Evolutionary conservation across 2,329 filamentous ascomycete species (phyloP).

Genomic region (Pleomassaria siparia): DNA sequence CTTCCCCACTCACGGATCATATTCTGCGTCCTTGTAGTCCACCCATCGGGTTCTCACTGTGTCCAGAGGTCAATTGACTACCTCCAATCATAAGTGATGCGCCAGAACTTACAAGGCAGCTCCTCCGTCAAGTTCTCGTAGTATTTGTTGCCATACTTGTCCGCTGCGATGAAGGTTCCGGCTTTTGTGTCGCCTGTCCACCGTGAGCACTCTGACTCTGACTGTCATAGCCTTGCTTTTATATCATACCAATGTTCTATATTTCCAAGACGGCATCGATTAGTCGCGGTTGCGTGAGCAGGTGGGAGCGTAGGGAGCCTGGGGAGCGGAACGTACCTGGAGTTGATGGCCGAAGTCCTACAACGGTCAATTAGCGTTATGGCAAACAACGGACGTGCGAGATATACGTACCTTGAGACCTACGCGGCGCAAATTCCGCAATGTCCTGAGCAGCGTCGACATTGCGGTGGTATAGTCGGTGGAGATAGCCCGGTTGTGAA

Average conservation of each 20-base stretch:
- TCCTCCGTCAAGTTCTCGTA: constrained; percentile 91
- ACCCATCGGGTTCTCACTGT: constrained; percentile 95
- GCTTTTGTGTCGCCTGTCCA: constrained; percentile 88
- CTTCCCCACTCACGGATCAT: constrained; percentile 63
- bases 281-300: constrained; percentile 23
- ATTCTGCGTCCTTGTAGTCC: constrained; percentile 89
- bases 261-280: constrained; percentile 21
- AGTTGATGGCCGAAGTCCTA: constrained; percentile 92
- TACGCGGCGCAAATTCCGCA: constrained; percentile 83
- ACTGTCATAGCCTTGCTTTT: neutral
- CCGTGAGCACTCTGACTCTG: constrained; percentile 26
- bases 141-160: constrained; percentile 96
- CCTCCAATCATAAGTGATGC: neutral
- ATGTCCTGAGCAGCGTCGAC: constrained; percentile 87
- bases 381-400: constrained; percentile 10
- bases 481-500: constrained; percentile 8
- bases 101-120: constrained; percentile 73
- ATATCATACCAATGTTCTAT: constrained; percentile 43
- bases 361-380: constrained; percentile 36
- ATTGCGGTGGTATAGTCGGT: constrained; percentile 57
- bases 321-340: constrained; percentile 66
- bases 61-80: constrained; percentile 13
- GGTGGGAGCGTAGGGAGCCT: constrained; percentile 15
- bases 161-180: constrained; percentile 79
- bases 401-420: constrained; percentile 72